phyloP scores from a whole-genome alignment of 805 yeast genomes.

The Maudiozyma saulgeensis region DNA sequence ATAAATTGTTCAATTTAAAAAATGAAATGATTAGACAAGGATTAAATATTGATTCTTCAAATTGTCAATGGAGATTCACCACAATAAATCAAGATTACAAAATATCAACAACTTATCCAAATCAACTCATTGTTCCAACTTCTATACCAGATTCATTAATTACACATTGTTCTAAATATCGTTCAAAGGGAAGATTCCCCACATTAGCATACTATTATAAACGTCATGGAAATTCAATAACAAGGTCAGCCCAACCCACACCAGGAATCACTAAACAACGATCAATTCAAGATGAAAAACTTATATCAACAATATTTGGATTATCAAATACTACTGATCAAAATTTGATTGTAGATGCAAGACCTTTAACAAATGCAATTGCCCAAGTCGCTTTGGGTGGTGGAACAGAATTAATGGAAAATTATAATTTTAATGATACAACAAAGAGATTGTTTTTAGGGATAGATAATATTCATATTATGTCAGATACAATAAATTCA shows the following conservation, averaged over 20 bases:
- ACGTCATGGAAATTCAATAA: slow-evolving; percentile 63
- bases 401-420: slow-evolving; percentile 91
- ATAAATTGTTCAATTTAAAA: slow-evolving; percentile 57
- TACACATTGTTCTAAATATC: slow-evolving; percentile 71
- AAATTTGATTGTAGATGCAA: slow-evolving; percentile 77
- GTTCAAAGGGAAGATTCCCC: slow-evolving; percentile 83
- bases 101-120: slow-evolving; percentile 72
- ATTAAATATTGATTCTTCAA: slow-evolving; percentile 25
- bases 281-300: slow-evolving; percentile 83
- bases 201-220: slow-evolving; percentile 67
- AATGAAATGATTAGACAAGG: slow-evolving; percentile 73
- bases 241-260: slow-evolving; percentile 87
- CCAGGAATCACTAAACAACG: slow-evolving; percentile 83
- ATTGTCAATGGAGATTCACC: slow-evolving; percentile 60
- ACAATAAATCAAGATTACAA: slow-evolving; percentile 52
- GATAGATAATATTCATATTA: slow-evolving; percentile 90
- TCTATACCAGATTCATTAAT: slow-evolving; percentile 72
- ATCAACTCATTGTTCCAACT: slow-evolving; percentile 57
- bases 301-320: slow-evolving; percentile 66
- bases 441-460: slow-evolving; percentile 66
- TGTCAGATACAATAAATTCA: slow-evolving; percentile 71
- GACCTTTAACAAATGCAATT: slow-evolving; percentile 90
- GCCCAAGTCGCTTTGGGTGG: slow-evolving; percentile 97
- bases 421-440: slow-evolving; percentile 54
- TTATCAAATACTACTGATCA: slow-evolving; percentile 32